Percentiles rank a stretch among this genome's conserved stretches.
These are phyloP conservation scores for Nemania sp. DNA, from an alignment of 2,329 filamentous ascomycete genomes.

Conservation along the genomic window DNA sequence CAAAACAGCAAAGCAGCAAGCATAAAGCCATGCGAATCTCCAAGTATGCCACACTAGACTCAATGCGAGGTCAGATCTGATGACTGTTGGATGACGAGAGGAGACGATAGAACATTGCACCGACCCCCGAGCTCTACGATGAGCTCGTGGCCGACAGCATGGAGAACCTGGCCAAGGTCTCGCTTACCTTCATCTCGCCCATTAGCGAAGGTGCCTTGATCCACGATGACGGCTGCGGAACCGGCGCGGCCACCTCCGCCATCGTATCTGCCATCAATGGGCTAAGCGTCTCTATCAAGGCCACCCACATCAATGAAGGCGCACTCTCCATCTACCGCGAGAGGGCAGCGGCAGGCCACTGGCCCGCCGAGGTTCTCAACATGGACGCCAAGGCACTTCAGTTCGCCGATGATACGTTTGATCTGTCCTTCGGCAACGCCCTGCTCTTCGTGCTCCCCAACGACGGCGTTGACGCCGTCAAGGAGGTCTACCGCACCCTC, in stretches of 20 bases:
- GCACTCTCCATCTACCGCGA: conserved; percentile 18
- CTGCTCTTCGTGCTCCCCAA: conserved; percentile 21
- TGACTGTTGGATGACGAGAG: too few relatives aligned
- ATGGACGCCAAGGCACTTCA: background rate
- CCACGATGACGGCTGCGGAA: conserved; percentile 20
- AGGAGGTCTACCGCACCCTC: conserved; percentile 23
- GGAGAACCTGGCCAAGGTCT: conserved; percentile 11
- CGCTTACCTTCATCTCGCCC: conserved; percentile 10
- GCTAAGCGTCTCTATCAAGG: conserved; percentile 7
- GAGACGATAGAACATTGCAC: too few relatives aligned
- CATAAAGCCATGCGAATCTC: too few relatives aligned
- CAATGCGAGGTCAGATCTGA: too few relatives aligned
- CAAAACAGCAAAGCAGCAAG: too few relatives aligned
- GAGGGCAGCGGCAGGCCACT: conserved; percentile 7
- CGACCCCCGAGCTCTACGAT: conserved; percentile 11
- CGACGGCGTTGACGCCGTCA: conserved; percentile 15
- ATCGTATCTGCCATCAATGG: background rate
- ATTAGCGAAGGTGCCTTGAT: conserved; percentile 10
- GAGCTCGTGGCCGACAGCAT: conserved; percentile 15
- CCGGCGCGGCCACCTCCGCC: conserved; percentile 11
- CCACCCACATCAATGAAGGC: conserved; percentile 21
- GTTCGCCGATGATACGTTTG: conserved; percentile 17
- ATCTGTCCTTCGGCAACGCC: conserved; percentile 13
- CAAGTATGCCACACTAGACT: too few relatives aligned
- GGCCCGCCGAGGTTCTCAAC: conserved; percentile 11